Evolutionary conservation across 1,284 basidiomycete species (phyloP).

Genomic region (Wolfiporia cocos): DNA sequence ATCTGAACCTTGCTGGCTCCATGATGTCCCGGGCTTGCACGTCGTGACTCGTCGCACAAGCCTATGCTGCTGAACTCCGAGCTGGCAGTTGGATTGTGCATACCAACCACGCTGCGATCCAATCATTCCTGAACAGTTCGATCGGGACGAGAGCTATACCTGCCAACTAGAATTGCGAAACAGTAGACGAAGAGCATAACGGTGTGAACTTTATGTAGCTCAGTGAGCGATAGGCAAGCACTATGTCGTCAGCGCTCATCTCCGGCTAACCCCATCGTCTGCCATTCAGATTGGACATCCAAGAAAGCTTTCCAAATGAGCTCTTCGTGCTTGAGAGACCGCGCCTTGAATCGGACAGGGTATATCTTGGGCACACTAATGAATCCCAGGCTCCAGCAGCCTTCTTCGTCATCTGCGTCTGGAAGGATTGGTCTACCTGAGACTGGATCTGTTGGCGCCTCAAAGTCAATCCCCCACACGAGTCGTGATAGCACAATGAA

Average conservation of each 20-base stretch:
- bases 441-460: conserved; percentile 18
- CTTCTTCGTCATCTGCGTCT: conserved; percentile 21
- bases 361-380: conserved; percentile 20
- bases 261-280: conserved; percentile 16
- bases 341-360: conserved; percentile 17
- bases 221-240: too few species aligned
- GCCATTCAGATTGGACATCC: conserved; percentile 23
- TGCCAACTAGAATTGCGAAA: too few species aligned
- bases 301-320: conserved; percentile 20
- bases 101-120: too few species aligned
- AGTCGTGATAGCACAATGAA: conserved; percentile 24
- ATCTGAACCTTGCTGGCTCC: too few species aligned
- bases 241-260: conserved; percentile 12
- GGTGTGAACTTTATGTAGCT: too few species aligned
- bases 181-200: too few species aligned
- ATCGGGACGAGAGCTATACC: too few species aligned
- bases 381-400: conserved; percentile 23
- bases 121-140: too few species aligned
- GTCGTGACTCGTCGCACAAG: too few species aligned
- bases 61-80: too few species aligned
- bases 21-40: too few species aligned
- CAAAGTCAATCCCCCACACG: conserved; percentile 25
- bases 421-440: conserved; percentile 20
- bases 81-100: too few species aligned
- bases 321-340: conserved; percentile 18